phyloP scores from a whole-genome alignment of 2,329 filamentous ascomycete genomes.

The Sphaerostilbella broomeana region DNA sequence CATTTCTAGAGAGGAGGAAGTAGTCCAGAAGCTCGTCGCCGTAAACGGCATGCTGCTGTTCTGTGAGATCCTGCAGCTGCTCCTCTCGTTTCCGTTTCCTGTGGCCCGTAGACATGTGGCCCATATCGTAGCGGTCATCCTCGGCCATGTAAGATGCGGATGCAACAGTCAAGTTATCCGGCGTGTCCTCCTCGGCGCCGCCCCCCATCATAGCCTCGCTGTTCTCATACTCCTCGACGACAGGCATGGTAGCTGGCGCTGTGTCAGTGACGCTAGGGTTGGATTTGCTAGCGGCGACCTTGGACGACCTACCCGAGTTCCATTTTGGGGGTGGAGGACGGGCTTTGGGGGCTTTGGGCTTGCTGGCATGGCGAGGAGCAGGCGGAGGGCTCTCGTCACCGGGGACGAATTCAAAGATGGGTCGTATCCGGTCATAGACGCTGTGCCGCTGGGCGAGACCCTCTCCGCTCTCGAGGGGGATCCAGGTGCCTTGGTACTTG shows the following conservation, averaged over 20 bases:
- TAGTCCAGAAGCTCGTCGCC: constrained; percentile 93
- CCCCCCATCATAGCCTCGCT: constrained; percentile 52
- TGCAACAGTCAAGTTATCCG: constrained; percentile 74
- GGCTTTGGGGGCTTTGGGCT: constrained; percentile 66
- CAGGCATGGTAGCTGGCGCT: constrained; percentile 19
- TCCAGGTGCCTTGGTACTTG: constrained; percentile 99
- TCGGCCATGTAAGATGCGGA: constrained; percentile 82
- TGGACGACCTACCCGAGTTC: constrained; percentile 22
- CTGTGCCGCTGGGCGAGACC: constrained; percentile 80
- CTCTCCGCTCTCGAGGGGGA: constrained; percentile 76
- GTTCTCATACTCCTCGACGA: constrained; percentile 58
- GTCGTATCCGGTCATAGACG: constrained; percentile 71
- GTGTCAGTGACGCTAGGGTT: constrained; percentile 16
- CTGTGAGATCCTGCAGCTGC: constrained; percentile 54
- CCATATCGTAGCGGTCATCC: constrained; percentile 67
- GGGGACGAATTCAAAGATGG: constrained; percentile 84
- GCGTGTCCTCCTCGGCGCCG: constrained; percentile 67
- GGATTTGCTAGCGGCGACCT: constrained; percentile 2
- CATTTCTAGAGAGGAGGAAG: constrained; percentile 80
- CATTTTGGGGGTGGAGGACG: constrained; percentile 50
- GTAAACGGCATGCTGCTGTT: constrained; percentile 84
- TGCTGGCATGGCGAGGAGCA: constrained; percentile 85
- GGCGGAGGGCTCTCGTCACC: constrained; percentile 86
- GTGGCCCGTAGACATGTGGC: constrained; percentile 54
- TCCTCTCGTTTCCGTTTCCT: constrained; percentile 74